Percentiles rank a stretch among this genome's conserved stretches.
These are phyloP conservation scores for Saussurea involucrata DNA, from an alignment of 129 eudicot species.

Conservation along the genomic window DNA sequence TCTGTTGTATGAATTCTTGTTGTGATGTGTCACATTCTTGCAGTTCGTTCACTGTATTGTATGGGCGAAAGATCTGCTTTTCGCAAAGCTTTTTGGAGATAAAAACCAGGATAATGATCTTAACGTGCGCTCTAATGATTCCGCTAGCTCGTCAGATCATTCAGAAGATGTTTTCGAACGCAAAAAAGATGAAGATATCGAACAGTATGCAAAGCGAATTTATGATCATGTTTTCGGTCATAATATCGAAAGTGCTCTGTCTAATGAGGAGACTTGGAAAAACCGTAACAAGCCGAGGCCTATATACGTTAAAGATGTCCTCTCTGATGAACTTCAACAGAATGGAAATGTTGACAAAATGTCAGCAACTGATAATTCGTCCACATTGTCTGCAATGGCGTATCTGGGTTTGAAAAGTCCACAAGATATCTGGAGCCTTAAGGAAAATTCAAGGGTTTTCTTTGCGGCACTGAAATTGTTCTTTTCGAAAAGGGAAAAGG, in stretches of 20 bases:
- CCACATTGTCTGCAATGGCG: constrained; percentile 75
- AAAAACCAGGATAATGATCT: constrained; percentile 92
- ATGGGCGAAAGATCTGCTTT: constrained; percentile 97
- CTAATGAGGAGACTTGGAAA: constrained; percentile 98
- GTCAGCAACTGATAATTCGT: constrained; percentile 32
- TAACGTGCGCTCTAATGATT: constrained; percentile 72
- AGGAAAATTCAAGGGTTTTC: constrained; percentile 70
- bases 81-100: constrained; percentile 91
- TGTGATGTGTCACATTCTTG: constrained; percentile 1
- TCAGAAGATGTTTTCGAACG: constrained; percentile 81
- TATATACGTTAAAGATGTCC: constrained; percentile 56
- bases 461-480: constrained; percentile 80
- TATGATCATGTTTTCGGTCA: constrained; percentile 95
- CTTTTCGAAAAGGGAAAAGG: constrained; percentile 69
- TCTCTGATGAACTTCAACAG: constrained; percentile 36
- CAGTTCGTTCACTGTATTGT: constrained; percentile 99
- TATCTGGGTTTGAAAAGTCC: constrained; percentile 82
- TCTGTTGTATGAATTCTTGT: background rate
- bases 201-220: constrained; percentile 63
- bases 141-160: constrained; percentile 61
- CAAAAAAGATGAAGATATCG: constrained; percentile 61
- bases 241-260: constrained; percentile 81
- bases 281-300: constrained; percentile 87
- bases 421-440: constrained; percentile 87
- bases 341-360: constrained; percentile 56